Evolutionary conservation across 768 basidiomycete species (phyloP), one percentile per base, ranked within the genome.

Genomic region (Boletus sensibilis): DNA sequence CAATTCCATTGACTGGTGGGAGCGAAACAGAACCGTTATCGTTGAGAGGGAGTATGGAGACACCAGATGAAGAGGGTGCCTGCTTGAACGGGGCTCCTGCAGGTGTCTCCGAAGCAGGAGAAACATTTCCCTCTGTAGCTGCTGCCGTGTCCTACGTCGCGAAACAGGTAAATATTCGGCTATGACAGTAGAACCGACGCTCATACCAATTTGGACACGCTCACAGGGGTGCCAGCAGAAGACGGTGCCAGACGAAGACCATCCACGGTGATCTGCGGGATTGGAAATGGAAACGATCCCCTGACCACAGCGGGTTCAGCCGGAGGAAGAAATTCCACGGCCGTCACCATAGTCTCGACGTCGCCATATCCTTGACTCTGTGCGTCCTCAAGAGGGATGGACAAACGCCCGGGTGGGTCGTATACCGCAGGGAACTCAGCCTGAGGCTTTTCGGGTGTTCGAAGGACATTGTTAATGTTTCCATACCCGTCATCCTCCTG

Each of bases 381-480:
- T 1, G 14, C 44, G 33, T 29, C 52, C 1, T 52, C 57, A 16
- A 37, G 21, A 27, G 66, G 53, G 35, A 67, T 67, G 40, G 38
- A 55, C 55, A 69, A 31, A 14, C 39, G 61, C 2, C 55, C 31
- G n/a, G 53, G 64, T 40, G 23, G 50, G 34, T 35, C 41, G 6
- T 35, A 37, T 43, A 7, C 33, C 18, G 37, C 45, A 7, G 52
- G 55, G 11, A 55, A 31, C 35, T 31, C 47, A 7, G 13, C 8
- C 13, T 38, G 49, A 27, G 80, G 82, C 50, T 78, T 77, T 31
- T 74, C 70, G 11, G 88, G 88, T 2, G 82, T 73, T 34, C 66
- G 74, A 60, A 81, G 79, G 50, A 89, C 73, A 68, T 92, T 90
- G 71, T 93, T 93, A 20, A 85, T 67, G 69, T 86, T 87, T 16